Conservation (phyloP, 495 filamentous ascomycete species). For the Pyronema omphalodes region DNA sequence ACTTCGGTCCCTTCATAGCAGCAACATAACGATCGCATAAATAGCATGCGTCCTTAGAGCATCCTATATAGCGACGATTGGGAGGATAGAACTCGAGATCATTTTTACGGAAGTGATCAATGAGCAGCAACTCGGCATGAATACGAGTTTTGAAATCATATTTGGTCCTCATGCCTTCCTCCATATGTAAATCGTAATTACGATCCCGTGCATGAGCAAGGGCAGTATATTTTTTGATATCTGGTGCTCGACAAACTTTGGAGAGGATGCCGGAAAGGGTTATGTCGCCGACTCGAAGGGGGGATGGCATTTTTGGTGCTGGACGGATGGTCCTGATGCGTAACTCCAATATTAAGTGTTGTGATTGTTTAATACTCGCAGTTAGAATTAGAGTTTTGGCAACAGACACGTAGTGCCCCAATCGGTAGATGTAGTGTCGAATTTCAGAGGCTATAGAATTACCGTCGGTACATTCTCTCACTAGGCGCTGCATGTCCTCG, state of each 20-base stretch:
- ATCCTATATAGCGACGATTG: neutral
- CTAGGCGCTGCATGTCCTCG: neutral
- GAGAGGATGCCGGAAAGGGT: too few relatives aligned
- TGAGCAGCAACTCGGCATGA: neutral
- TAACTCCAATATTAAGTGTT: neutral
- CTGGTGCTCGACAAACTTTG: too few relatives aligned
- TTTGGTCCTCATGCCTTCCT: neutral
- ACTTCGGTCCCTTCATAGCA: neutral
- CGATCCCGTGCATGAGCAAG: too few relatives aligned
- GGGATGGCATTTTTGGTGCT: neutral
- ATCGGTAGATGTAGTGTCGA: neutral
- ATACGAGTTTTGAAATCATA: neutral
- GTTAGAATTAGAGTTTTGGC: neutral
- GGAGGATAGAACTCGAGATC: neutral
- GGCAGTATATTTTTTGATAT: too few relatives aligned
- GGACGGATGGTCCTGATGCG: neutral
- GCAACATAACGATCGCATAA: neutral
- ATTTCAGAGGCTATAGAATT: neutral
- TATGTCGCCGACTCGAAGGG: too few relatives aligned
- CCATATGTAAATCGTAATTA: too few relatives aligned
- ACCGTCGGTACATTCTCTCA: neutral
- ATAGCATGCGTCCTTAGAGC: constrained; percentile 1
- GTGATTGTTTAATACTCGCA: neutral
- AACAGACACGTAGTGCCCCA: neutral
- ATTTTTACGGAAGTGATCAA: neutral